A percentile compares a stretch with the other conserved stretches of the same genome.
These are phyloP conservation scores for Cladosporium sp. DNA, from an alignment of 2,329 filamentous ascomycete genomes.

Conservation along the genomic window DNA sequence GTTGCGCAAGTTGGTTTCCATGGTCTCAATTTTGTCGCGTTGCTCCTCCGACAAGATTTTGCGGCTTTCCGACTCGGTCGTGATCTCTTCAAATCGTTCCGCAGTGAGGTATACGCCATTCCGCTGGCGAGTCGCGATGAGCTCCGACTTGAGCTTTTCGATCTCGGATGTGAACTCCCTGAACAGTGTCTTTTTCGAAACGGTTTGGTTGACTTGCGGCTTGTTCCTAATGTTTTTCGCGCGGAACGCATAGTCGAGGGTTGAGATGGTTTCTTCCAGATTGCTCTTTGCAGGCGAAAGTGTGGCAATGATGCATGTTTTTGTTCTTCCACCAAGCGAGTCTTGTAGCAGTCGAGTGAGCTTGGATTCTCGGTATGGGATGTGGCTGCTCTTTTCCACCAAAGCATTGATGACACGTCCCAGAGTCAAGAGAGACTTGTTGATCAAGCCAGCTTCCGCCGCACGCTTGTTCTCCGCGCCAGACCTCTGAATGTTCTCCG, in stretches of 20 bases:
- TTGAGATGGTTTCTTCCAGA: conserved; percentile 96
- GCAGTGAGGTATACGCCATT: conserved; percentile 94
- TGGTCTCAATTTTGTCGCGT: conserved; percentile 83
- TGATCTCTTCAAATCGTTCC: conserved; percentile 88
- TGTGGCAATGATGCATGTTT: conserved; percentile 98
- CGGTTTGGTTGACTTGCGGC: conserved; percentile 87
- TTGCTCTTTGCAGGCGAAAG: conserved; percentile 94
- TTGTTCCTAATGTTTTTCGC: conserved; percentile 99
- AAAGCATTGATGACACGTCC: conserved; percentile 97
- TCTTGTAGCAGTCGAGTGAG: conserved; percentile 93
- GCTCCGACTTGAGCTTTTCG: conserved; percentile 88
- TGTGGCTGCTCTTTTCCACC: conserved; percentile 85
- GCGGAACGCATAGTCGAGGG: conserved; percentile 93
- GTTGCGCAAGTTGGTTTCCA: conserved; percentile 87
- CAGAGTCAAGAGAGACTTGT: conserved; percentile 93
- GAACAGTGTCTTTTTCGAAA: conserved; percentile 90
- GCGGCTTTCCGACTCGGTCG: conserved; percentile 85
- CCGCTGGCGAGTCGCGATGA: conserved; percentile 87
- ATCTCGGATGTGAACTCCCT: conserved; percentile 91
- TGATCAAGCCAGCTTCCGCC: conserved; percentile 92
- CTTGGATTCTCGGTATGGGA: conserved; percentile 93
- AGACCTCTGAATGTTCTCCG: conserved; percentile 95
- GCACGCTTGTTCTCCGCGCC: conserved; percentile 98
- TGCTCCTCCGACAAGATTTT: conserved; percentile 92
- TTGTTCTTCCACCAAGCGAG: conserved; percentile 90